Base-by-base conservation (phyloP, 2,329 filamentous ascomycete species). In the Curvularia verruculosa region DNA sequence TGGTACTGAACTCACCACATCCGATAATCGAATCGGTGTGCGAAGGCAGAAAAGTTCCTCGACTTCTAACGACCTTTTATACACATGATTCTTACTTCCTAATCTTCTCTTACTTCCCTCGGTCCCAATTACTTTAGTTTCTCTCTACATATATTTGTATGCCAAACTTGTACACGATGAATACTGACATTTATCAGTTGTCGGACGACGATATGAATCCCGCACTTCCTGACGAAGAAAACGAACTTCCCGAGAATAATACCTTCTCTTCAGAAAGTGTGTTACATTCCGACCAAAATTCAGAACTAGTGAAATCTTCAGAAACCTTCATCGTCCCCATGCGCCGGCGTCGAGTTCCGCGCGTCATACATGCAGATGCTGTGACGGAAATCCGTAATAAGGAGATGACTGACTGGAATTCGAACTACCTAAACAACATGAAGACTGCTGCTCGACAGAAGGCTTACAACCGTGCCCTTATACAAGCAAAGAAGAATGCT, bases 371-470 rank as follows among this genome's bases (percentile, higher is more conserved):
- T 0, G 63, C 78, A 2, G 87, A 89, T 61, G 62, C 70, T 8
- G 74, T 67, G 2, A 82, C 81, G 12, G 81, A 84, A 58, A 73
- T 89, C 23, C 80, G 79, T 56, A 88, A 86, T 64, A 75, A 78
- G 5, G 84, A 86, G 19, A 73, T 90, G 1, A 75, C 78, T 1
- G 71, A 75, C n/a, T 88, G 85, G 84, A 84, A 84, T 58, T 75
- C 78, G 1, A 77, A 85, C 26, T 90, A 90, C 60, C 61, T 83
- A 1, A 65, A 77, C 10, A 88, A 87, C 61, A 92, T 91, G 85
- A 77, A 73, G 1, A 73, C 75, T 12, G 81, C 79, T 8, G 66
- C 67, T 6, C 77, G 74, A 28, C 68, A 77, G 19, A 87, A 84
- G 61, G 63, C 75, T 5, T 67, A 76, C 5, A 75, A 79, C 31